These are phyloP conservation scores for Dimocarpus longan DNA, from an alignment of 345 rosid species.

Conservation along the genomic window DNA sequence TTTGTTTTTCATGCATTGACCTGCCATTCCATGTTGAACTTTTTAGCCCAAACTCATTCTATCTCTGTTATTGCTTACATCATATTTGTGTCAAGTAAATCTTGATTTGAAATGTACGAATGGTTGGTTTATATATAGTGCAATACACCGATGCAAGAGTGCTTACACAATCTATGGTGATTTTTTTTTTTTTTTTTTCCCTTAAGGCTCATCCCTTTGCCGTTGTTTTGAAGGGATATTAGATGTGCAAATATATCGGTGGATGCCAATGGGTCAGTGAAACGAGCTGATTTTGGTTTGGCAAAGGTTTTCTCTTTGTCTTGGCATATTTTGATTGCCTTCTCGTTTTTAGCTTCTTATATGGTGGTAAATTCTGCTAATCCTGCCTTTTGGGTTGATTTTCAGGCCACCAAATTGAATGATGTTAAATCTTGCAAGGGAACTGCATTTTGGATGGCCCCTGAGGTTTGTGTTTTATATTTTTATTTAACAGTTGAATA, in stretches of 20 bases:
- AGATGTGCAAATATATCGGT: slow-evolving; percentile 92
- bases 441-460: slow-evolving; percentile 98
- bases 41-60: background rate
- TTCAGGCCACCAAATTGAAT: slow-evolving; percentile 75
- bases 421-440: slow-evolving; percentile 87
- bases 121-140: background rate
- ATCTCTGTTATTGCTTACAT: background rate
- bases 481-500: slow-evolving; percentile 17
- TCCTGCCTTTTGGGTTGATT: slow-evolving; percentile 15
- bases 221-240: slow-evolving; percentile 65
- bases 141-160: background rate
- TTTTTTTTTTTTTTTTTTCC: background rate
- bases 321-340: background rate
- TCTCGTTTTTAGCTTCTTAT: slow-evolving; percentile 2
- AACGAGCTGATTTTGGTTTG: slow-evolving; percentile 96
- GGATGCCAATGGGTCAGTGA: slow-evolving; percentile 74
- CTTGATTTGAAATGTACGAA: background rate
- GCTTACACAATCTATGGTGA: background rate
- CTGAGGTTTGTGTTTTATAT: slow-evolving; percentile 64
- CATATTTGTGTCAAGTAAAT: background rate
- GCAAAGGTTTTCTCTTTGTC: slow-evolving; percentile 65
- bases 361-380: slow-evolving; percentile 9
- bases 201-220: slow-evolving; percentile 17
- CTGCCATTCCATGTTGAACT: background rate
- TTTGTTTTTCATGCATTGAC: background rate